Base-by-base conservation (phyloP, 2,329 filamentous ascomycete genomes). In the Dactylellina leptospora region DNA sequence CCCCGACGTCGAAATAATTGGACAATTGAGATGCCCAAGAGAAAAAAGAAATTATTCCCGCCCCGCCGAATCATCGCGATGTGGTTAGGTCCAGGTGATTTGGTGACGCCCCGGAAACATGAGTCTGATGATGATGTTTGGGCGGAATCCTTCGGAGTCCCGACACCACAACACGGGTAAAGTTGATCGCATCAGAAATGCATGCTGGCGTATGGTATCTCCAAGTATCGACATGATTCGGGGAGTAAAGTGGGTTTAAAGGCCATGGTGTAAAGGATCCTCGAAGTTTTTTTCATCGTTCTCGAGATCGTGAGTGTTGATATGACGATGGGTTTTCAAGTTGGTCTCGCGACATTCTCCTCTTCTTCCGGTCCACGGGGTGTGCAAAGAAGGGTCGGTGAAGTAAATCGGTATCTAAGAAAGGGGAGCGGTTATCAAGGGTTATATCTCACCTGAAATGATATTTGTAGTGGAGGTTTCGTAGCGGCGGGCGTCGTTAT, bases 81-180 rank as follows among this genome's bases (percentile, higher is more conserved):
- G n/a, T n/a, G n/a, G n/a, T n/a, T n/a, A n/a, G n/a, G n/a, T n/a
- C n/a, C n/a, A n/a, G n/a, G n/a, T n/a, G n/a, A n/a, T n/a, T n/a
- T 25, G 18, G 56, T 56, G 63, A 28, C 9, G 66, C 66, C 66
- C 42, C 30, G 66, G 50, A 30, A 71, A 63, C 66, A 71, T 53
- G 64, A 54, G 40, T 71, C 66, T 71, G 66, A 71, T 71, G 66
- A 71, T 71, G 66, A 71, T 71, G 66, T 51, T 51, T 30, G 23
- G 36, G 23, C 36, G 30, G 33, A 38, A 48, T n/a, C 53, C 38
- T 8, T 33, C 23, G 36, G 53, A 11, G 23, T 4, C 25, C 25
- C 51, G 36, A 33, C 25, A 33, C 25, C 16, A 53, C 53, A 51
- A 53, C 66, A 71, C 51, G 25, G 33, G 25, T 44, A 22, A 56